Percentiles rank a stretch among this genome's conserved stretches.
phyloP scores from a whole-genome alignment of 2,329 filamentous ascomycete species.

The Phaeosphaeriaceae sp. region DNA sequence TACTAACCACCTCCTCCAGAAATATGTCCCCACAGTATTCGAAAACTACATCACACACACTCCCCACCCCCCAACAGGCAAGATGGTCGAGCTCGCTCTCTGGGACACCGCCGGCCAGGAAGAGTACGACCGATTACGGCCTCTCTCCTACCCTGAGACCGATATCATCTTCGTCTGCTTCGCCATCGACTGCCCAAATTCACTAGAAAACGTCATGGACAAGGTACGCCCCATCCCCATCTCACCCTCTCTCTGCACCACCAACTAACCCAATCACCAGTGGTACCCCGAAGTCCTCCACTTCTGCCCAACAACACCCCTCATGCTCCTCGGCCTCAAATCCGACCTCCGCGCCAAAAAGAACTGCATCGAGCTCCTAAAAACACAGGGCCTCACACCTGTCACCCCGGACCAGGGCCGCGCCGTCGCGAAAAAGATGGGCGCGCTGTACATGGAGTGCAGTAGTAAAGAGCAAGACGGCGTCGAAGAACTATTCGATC shows the following conservation, averaged over 20 bases:
- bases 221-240: constrained; percentile 68
- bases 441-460: constrained; percentile 95
- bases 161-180: constrained; percentile 99
- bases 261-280: constrained; percentile 60
- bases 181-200: constrained; percentile 98
- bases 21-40: constrained; percentile 99
- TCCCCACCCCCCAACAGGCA: constrained; percentile 83
- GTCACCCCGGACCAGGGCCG: constrained; percentile 91
- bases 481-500: constrained; percentile 95
- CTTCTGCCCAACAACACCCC: constrained; percentile 96
- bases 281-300: constrained; percentile 99
- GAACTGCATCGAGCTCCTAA: constrained; percentile 97
- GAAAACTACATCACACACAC: constrained; percentile 99
- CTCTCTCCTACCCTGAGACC: constrained; percentile 96
- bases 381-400: constrained; percentile 94
- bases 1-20: constrained; percentile 61
- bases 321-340: constrained; percentile 95
- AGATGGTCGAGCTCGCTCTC: constrained; percentile 93
- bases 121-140: constrained; percentile 95
- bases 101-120: constrained; percentile 99
- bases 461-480: constrained; percentile 97
- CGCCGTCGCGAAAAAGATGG: constrained; percentile 90
- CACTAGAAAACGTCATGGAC: constrained; percentile 96
- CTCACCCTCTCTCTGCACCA: not conserved
- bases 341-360: constrained; percentile 95